Evolutionary conservation across 176 grass and related monocot genomes (phyloP), one percentile per base, ranked within the genome.

Genomic region (Zizania latifolia): DNA sequence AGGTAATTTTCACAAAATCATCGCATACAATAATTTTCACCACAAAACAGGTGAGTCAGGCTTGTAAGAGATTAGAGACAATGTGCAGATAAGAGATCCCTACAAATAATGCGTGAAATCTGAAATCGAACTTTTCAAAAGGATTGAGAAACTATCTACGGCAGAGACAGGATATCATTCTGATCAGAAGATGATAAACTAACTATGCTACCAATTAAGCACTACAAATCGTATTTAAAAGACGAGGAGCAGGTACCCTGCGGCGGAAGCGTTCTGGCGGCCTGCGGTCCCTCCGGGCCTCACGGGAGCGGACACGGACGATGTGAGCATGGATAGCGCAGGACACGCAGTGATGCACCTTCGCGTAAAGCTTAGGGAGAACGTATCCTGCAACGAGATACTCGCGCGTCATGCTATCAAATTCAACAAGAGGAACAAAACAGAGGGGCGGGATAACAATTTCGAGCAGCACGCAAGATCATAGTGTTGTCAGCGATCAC

Each of bases 311-410:
- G 2, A 93, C 83, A 26, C 90, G 63, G 5, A 97, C 81, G 14
- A 87, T 79, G 9, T 85, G 81, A 24, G 59, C 71, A 34, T 93
- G 90, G 81, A 97, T 91, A 3, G 94, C 94, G 13, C 94, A 97
- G 5, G 86, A 84, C 15, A 97, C 65, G 5, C 94, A 91, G 74
- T 83, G 90, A 13, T 90, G 88, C 45, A 87, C 75, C 84, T 91
- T 93, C 2, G 83, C 67, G 21, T 97, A 97, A 3, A 93, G 53
- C 81, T 97, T 97, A 0, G 94, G 90, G 4, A 97, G 88, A 26
- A 87, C 73, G 41, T 97, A 97, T 0, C 90, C 86, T 93, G 82
- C 30, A 75, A 8, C 9, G 4, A 26, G 75, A 17, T 26, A 74
- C 0, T 14, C 10, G 14, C 13, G 30, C 13, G 14, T 22, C 22